Evolutionary conservation across 1,284 basidiomycete genomes (phyloP).

Genomic region (Cerrena zonata): DNA sequence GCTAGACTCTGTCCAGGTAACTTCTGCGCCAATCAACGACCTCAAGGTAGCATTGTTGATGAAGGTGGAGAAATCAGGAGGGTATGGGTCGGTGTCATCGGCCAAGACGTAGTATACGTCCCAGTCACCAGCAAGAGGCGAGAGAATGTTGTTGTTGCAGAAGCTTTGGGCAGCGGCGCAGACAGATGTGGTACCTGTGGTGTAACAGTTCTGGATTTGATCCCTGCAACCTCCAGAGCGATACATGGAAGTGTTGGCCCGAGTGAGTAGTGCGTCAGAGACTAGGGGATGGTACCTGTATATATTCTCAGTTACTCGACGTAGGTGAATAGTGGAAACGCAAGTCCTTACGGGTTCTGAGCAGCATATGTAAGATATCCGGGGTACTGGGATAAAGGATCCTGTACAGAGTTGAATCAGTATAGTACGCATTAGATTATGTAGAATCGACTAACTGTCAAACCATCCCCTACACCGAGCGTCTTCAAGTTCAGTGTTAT

Average conservation of each 20-base stretch:
- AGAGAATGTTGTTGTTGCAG: constrained; percentile 52
- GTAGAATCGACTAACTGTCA: constrained; percentile 39
- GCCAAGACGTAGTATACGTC: constrained; percentile 51
- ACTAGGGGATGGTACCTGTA: constrained; percentile 46
- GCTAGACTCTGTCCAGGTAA: constrained; percentile 42
- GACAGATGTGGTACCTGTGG: constrained; percentile 37
- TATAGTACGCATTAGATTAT: constrained; percentile 4
- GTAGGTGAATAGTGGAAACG: background rate
- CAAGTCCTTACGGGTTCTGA: constrained; percentile 37
- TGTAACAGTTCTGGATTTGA: constrained; percentile 50
- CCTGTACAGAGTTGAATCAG: constrained; percentile 27
- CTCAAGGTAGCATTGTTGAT: constrained; percentile 31
- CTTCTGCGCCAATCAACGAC: constrained; percentile 45
- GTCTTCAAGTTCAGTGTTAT: constrained; percentile 54
- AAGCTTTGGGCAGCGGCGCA: constrained; percentile 51
- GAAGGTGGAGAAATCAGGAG: constrained; percentile 42
- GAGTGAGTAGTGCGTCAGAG: constrained; percentile 31
- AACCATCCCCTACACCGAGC: constrained; percentile 57
- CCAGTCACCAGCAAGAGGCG: constrained; percentile 42
- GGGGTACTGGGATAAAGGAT: constrained; percentile 53
- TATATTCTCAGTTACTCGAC: background rate
- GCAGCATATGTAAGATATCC: constrained; percentile 51
- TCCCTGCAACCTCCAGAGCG: constrained; percentile 43
- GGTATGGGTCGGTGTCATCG: constrained; percentile 48
- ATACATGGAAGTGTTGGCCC: constrained; percentile 42